Base-by-base conservation (phyloP, 305 asterid species). In the Fraxinus sp. region DNA sequence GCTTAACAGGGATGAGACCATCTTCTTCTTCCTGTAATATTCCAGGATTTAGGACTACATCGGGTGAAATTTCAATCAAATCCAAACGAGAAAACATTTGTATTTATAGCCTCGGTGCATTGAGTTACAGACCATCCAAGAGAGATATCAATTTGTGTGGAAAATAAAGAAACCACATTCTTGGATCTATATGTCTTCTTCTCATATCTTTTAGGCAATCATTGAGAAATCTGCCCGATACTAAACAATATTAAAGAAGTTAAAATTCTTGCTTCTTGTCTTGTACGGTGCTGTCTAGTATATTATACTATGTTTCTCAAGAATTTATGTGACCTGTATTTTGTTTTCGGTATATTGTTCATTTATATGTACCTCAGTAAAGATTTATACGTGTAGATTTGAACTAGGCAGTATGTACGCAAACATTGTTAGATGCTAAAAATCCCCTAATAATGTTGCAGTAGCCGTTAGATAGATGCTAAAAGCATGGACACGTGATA, bases 121-220 rank as follows among this genome's bases (percentile, higher is more conserved):
- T 95, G 90, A 95, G 85, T 81, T 95, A 86, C 81, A 92, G 91
- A 88, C 98, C 99, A 37, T 86, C 97, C 79, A 90, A 84, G 85
- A 93, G 83, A 82, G 90, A 91, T 77, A 75, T 24, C 79, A 78
- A 91, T 77, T 41, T 92, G 76, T 95, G 99, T 88, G 97, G 95
- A 55, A 87, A 85, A 68, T 91, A 77, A 88, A 66, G 46, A 28
- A 75, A n/a, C 6, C 5, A 13, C 57, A 46, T 46, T 46, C 57
- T 11, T 43, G 55, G 55, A 11, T 11, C 55, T 43, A 11, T 16
- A 43, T 3, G 55, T 43, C 55, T 43, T 43, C n/a, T 43, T 43
- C 16, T 43, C n/a, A 43, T 43, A 16, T 43, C 55, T 43, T 11
- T n/a, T 8, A 16, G 22, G 64, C 64, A 55, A 55, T n/a, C 64